phyloP scores from a whole-genome alignment of 1,139 yeast species.

The Geotrichum phurueaensis region DNA sequence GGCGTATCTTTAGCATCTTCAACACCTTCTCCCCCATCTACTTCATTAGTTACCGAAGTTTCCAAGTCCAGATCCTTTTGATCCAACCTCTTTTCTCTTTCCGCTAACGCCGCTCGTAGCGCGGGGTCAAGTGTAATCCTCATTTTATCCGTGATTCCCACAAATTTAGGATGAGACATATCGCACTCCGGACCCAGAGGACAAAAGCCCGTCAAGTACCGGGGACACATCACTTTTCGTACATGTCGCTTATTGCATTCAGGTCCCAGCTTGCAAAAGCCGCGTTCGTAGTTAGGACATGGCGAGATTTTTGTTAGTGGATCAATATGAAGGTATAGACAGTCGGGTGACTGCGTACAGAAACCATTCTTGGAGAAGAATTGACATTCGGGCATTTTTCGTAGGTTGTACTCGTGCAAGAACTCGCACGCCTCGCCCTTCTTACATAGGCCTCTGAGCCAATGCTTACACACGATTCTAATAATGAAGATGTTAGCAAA shows the following conservation, averaged over 20 bases:
- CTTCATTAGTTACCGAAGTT: not conserved
- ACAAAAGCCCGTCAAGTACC: constrained; percentile 86
- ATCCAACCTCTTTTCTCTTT: constrained; percentile 2
- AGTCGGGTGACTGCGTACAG: constrained; percentile 92
- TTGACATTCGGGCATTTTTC: constrained; percentile 96
- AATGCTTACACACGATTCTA: constrained; percentile 84
- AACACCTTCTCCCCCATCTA: not conserved
- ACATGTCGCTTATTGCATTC: constrained; percentile 78
- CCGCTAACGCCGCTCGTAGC: constrained; percentile 10
- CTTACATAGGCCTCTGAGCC: constrained; percentile 96
- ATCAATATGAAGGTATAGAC: constrained; percentile 86
- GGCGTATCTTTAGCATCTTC: not conserved
- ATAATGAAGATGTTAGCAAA: constrained; percentile 7
- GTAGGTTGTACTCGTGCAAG: constrained; percentile 85
- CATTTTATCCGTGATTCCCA: constrained; percentile 37
- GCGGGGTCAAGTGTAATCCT: constrained; percentile 34
- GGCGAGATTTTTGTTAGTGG: constrained; percentile 84
- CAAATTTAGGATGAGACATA: constrained; percentile 40
- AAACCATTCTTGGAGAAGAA: constrained; percentile 75
- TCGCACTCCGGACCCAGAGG: constrained; percentile 50
- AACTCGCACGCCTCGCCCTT: constrained; percentile 96
- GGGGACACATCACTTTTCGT: constrained; percentile 71
- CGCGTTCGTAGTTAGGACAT: constrained; percentile 76
- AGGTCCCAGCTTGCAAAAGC: constrained; percentile 93
- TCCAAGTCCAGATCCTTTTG: not conserved